These are phyloP conservation scores for Plasmodium inui DNA, from an alignment of 169 alveolate species.

Conservation along the genomic window DNA sequence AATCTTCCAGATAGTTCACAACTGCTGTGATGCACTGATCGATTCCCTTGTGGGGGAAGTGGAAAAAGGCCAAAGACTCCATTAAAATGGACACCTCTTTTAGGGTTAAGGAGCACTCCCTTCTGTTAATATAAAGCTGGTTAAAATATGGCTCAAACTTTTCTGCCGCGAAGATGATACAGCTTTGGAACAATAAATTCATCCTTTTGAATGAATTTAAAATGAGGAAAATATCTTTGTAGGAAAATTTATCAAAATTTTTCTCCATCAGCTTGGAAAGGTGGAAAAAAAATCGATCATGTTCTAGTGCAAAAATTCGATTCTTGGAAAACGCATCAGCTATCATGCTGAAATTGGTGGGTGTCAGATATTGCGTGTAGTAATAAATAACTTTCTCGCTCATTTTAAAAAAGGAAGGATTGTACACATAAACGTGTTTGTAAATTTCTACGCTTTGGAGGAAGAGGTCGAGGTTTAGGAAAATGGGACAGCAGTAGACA, in stretches of 20 bases:
- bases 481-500: slow-evolving; percentile 37
- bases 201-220: slow-evolving; percentile 63
- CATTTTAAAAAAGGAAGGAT: slow-evolving; percentile 38
- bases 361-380: slow-evolving; percentile 60
- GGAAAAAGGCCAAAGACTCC: slow-evolving; percentile 72
- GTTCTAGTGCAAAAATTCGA: slow-evolving; percentile 49
- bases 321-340: slow-evolving; percentile 73
- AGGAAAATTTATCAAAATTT: slow-evolving; percentile 68
- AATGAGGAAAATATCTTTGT: slow-evolving; percentile 25
- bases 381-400: slow-evolving; percentile 68
- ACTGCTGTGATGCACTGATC: slow-evolving; percentile 55
- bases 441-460: slow-evolving; percentile 62
- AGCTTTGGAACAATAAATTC: slow-evolving; percentile 58
- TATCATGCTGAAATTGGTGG: slow-evolving; percentile 35
- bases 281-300: slow-evolving; percentile 67
- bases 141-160: slow-evolving; percentile 41
- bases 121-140: slow-evolving; percentile 38
- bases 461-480: slow-evolving; percentile 50
- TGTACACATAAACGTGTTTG: slow-evolving; percentile 56
- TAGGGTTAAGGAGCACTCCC: slow-evolving; percentile 47
- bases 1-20: slow-evolving; percentile 79
- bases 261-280: slow-evolving; percentile 56
- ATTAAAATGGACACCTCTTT: slow-evolving; percentile 75
- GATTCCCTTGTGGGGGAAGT: slow-evolving; percentile 35
- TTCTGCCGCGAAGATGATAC: slow-evolving; percentile 40